Evolutionary conservation across 306 rosid genomes (phyloP).

Genomic region (Citrullus colocynthis): DNA sequence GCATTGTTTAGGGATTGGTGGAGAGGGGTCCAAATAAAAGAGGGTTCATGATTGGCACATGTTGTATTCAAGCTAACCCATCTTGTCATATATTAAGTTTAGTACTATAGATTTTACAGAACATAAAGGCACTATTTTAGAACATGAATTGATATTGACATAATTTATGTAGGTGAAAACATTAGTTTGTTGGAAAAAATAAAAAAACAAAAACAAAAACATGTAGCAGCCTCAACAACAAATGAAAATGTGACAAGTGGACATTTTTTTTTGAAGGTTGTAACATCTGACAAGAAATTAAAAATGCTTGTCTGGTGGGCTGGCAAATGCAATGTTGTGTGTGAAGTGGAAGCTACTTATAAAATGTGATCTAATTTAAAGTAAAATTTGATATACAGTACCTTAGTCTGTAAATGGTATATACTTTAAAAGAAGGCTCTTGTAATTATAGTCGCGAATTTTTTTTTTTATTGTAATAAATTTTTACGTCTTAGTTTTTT

Average conservation of each 20-base stretch:
- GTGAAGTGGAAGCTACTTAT: background rate
- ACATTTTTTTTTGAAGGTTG: background rate
- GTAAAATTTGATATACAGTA: no score
- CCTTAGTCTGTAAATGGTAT: no score
- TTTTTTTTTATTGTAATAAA: no score
- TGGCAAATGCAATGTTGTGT: background rate
- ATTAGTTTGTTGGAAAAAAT: background rate
- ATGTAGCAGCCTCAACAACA: background rate
- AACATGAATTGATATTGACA: background rate
- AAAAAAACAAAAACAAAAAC: background rate
- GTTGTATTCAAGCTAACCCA: background rate
- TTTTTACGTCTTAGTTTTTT: no score
- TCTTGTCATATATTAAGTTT: background rate
- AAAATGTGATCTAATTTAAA: no score
- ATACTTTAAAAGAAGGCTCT: no score
- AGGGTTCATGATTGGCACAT: background rate
- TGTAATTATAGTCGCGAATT: no score
- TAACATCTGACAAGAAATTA: background rate
- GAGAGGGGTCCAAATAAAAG: background rate
- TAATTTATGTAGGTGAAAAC: background rate
- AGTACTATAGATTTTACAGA: background rate
- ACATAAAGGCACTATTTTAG: background rate
- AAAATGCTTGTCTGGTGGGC: background rate
- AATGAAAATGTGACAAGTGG: background rate
- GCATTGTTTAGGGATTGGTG: background rate